Conservation (phyloP, 306 rosid species). For the Quercus mongolica region DNA sequence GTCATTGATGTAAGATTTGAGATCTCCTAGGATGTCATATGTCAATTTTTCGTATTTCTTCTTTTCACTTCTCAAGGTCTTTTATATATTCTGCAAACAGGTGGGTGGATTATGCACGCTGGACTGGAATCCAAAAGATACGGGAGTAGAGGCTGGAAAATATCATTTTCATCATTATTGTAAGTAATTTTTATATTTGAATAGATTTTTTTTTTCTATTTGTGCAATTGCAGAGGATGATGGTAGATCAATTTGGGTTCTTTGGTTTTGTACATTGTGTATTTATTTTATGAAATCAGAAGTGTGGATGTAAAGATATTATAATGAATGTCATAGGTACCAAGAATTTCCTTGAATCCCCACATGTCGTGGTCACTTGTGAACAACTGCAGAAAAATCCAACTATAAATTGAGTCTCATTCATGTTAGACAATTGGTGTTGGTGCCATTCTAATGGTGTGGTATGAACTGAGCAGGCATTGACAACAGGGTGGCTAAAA, state of each 20-base stretch:
- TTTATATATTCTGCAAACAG: conserved; percentile 29
- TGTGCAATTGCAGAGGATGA: neutral
- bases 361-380: neutral
- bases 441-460: no score
- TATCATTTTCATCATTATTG: neutral
- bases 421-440: neutral
- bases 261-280: neutral
- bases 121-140: conserved; percentile 75
- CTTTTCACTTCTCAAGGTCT: neutral
- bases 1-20: conserved; percentile 38
- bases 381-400: neutral
- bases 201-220: neutral
- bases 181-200: neutral
- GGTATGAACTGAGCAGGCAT: neutral
- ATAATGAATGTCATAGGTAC: neutral
- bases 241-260: neutral
- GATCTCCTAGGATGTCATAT: neutral
- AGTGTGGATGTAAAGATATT: neutral
- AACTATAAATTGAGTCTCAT: neutral
- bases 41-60: neutral
- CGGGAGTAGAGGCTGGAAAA: conserved; percentile 11
- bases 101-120: conserved; percentile 91
- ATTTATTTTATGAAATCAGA: no score
- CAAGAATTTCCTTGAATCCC: neutral
- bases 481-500: no score